Evolutionary conservation across 2,329 filamentous ascomycete species (phyloP), one percentile per base, ranked within the genome.

Genomic region (Sordariomycetes sp.): DNA sequence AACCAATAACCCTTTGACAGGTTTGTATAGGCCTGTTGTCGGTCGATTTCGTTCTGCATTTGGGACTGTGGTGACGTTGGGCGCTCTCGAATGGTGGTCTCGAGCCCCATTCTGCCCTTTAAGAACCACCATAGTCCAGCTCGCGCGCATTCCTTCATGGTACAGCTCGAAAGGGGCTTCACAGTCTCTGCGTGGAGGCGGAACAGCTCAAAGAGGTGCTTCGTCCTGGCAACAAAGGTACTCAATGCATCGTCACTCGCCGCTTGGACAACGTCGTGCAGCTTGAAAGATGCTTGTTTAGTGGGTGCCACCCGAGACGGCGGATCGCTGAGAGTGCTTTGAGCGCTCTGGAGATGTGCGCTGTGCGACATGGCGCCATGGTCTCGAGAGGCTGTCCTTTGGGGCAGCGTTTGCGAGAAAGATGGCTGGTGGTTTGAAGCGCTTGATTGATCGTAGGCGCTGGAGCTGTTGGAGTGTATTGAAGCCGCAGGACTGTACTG

Each of bases 101-200:
- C 88, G 33, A 94, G 66, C 8, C 79, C 77, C 48, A 79, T 75
- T 40, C 87, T 79, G 15, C 87, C 88, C 45, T 76, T 82, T 30
- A 94, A 53, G 49, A 94, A 93, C 88, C 88, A 95, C 88, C 88
- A 95, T 1, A 85, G 64, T 4, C 77, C 79, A 17, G 79, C 80
- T 38, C 84, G 72, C 8, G 82, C 67, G 63, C 88, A 81, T 39
- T 86, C 75, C 30, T 70, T 66, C 1, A 81, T 67, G 0, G 75
- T 64, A 33, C 75, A 80, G 20, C 71, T 68, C 36, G 74, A 67
- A 5, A 87, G 53, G 0, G 84, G 77, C 41, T 75, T 78, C 20
- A 80, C 66, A 21, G 79, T 72, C 53, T 94, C 85, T 0, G 86
- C 80, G 37, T 88, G 84, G 28, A 90, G 58, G 24, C 77, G 70